A percentile compares a stretch with the other conserved stretches of the same genome.
Conservation (phyloP, 208 protist genomes). For the Crithidia fasciculata region DNA sequence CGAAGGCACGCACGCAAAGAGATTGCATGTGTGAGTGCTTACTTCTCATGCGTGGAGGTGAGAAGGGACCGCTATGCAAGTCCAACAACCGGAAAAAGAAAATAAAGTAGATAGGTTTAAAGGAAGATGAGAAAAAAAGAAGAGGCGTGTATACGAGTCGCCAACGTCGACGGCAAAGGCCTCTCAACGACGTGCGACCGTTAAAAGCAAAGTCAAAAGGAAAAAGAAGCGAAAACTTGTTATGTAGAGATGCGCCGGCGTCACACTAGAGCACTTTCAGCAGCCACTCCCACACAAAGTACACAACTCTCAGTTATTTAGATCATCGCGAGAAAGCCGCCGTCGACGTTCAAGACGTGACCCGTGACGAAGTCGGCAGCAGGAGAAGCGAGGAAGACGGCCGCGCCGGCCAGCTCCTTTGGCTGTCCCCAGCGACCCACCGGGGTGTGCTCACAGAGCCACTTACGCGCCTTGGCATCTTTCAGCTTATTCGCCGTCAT, state of each 20-base stretch:
- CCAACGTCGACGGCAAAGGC: not conserved
- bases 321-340: not conserved
- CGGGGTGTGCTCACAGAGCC: conserved; percentile 39
- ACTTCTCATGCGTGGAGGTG: too few relatives aligned
- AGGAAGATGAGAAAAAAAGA: not conserved
- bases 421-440: conserved; percentile 26
- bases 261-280: not conserved
- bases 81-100: not conserved
- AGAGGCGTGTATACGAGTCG: not conserved
- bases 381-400: not conserved
- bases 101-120: not conserved
- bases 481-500: conserved; percentile 33
- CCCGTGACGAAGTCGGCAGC: not conserved
- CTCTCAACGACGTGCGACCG: not conserved
- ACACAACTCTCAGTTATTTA: not conserved
- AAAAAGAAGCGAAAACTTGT: not conserved
- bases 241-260: not conserved
- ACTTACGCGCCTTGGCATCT: conserved; percentile 2
- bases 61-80: too few relatives aligned
- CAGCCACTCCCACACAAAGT: too few relatives aligned
- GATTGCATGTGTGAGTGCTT: too few relatives aligned
- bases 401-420: not conserved
- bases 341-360: not conserved
- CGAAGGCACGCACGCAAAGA: too few relatives aligned
- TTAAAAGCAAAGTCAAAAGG: not conserved